Evolutionary conservation across 1,284 basidiomycete genomes (phyloP).

Genomic region (Microbotryum silenes-acaulis): DNA sequence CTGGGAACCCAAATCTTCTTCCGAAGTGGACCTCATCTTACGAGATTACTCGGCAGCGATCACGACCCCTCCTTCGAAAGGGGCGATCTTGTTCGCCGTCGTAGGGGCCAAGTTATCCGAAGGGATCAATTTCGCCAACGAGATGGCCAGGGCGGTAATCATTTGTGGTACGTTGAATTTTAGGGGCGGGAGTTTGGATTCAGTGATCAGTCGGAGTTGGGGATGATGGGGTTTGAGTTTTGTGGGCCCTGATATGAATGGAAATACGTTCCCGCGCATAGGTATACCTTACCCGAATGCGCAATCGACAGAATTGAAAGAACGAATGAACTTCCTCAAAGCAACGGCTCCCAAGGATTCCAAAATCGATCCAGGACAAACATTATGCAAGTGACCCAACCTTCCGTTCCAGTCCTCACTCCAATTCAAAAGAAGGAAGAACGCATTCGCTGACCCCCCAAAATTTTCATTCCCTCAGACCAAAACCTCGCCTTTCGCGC

Average conservation of each 20-base stretch:
- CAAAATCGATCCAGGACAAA: slow-evolving; percentile 64
- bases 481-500: slow-evolving; percentile 43
- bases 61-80: slow-evolving; percentile 18
- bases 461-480: slow-evolving; percentile 12
- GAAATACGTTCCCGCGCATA: neutral
- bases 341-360: slow-evolving; percentile 37
- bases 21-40: slow-evolving; percentile 68
- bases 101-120: slow-evolving; percentile 95
- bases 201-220: too few relatives aligned
- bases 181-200: too few relatives aligned
- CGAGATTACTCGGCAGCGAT: slow-evolving; percentile 61
- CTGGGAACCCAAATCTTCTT: slow-evolving; percentile 72
- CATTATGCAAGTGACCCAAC: slow-evolving; percentile 57
- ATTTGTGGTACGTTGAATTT: slow-evolving; percentile 18
- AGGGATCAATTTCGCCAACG: slow-evolving; percentile 83
- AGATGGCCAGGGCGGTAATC: slow-evolving; percentile 28
- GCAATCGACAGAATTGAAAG: slow-evolving; percentile 78
- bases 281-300: slow-evolving; percentile 92
- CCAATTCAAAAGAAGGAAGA: neutral
- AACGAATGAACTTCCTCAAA: slow-evolving; percentile 80
- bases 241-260: neutral
- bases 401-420: neutral
- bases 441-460: neutral
- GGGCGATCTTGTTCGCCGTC: slow-evolving; percentile 59
- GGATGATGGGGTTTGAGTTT: too few relatives aligned